Evolutionary conservation across 1,139 yeast species (phyloP).

Genomic region (Protomyces lactucae-debilis): DNA sequence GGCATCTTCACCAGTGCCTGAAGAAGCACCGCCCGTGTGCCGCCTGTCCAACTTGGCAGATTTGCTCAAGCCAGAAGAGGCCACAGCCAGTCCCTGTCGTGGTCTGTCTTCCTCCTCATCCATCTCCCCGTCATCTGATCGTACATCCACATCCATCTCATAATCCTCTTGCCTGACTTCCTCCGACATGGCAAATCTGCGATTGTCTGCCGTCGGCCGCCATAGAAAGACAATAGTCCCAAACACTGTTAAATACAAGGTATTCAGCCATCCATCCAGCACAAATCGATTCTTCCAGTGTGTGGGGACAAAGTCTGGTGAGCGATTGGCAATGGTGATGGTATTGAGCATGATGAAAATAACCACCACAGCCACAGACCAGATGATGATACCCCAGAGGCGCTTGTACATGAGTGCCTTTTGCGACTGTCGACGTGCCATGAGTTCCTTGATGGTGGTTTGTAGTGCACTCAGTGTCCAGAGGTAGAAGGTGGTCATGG

Average conservation of each 20-base stretch:
- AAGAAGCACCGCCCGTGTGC: neutral
- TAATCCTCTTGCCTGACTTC: slow-evolving; percentile 69
- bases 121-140: slow-evolving; percentile 1
- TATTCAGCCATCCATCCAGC: slow-evolving; percentile 91
- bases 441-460: slow-evolving; percentile 62
- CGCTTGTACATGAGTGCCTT: slow-evolving; percentile 81
- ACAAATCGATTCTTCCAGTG: slow-evolving; percentile 90
- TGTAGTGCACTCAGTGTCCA: slow-evolving; percentile 69
- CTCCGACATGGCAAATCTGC: slow-evolving; percentile 89
- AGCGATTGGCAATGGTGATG: slow-evolving; percentile 66
- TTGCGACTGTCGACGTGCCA: slow-evolving; percentile 83
- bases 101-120: neutral
- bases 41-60: no score
- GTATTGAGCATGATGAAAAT: slow-evolving; percentile 68
- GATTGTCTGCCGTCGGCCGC: slow-evolving; percentile 96
- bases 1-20: neutral
- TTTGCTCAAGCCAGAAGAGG: no score
- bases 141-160: slow-evolving; percentile 18
- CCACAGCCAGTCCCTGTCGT: no score
- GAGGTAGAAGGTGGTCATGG: slow-evolving; percentile 69
- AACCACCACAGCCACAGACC: slow-evolving; percentile 55
- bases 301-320: slow-evolving; percentile 71
- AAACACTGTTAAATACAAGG: slow-evolving; percentile 78
- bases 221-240: slow-evolving; percentile 82
- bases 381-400: slow-evolving; percentile 67